Conservation (phyloP, 2,329 filamentous ascomycete species). For the Cytospora leucostoma region DNA sequence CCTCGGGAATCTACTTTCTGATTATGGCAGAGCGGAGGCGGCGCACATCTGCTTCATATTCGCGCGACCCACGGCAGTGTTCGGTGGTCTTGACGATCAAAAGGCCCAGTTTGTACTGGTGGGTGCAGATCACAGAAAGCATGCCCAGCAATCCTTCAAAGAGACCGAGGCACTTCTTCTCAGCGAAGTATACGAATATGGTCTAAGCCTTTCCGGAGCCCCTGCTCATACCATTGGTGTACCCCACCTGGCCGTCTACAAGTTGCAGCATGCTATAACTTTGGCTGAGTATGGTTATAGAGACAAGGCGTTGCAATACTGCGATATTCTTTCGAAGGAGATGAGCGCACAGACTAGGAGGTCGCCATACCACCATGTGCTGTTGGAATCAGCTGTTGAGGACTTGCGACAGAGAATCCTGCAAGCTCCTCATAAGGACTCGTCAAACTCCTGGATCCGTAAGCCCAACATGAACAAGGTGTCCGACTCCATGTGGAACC, state of each 20-base stretch:
- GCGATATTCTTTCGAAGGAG: conserved; percentile 75
- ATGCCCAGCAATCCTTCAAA: conserved; percentile 70
- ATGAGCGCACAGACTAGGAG: conserved; percentile 80
- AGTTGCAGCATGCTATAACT: conserved; percentile 81
- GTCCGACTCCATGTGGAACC: conserved; percentile 84
- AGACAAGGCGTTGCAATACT: conserved; percentile 86
- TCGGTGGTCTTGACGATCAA: conserved; percentile 82
- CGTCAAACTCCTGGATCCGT: conserved; percentile 83
- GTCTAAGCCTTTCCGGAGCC: conserved; percentile 68
- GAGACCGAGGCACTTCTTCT: conserved; percentile 87
- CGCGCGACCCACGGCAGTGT: conserved; percentile 67
- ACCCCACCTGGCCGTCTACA: conserved; percentile 87
- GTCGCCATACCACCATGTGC: conserved; percentile 81
- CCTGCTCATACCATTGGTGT: conserved; percentile 58
- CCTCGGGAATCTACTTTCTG: conserved; percentile 77
- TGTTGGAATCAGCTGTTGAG: conserved; percentile 75
- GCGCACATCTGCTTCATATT: conserved; percentile 95
- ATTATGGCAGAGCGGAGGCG: conserved; percentile 87
- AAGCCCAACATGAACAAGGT: conserved; percentile 97
- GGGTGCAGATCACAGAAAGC: conserved; percentile 76
- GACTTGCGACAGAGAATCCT: conserved; percentile 82
- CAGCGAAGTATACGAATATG: conserved; percentile 96
- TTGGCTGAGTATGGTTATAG: conserved; percentile 82
- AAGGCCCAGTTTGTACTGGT: conserved; percentile 78
- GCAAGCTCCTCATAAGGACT: conserved; percentile 75